Conservation (phyloP, 2,329 filamentous ascomycete genomes). For the Clarireedia monteithiana region DNA sequence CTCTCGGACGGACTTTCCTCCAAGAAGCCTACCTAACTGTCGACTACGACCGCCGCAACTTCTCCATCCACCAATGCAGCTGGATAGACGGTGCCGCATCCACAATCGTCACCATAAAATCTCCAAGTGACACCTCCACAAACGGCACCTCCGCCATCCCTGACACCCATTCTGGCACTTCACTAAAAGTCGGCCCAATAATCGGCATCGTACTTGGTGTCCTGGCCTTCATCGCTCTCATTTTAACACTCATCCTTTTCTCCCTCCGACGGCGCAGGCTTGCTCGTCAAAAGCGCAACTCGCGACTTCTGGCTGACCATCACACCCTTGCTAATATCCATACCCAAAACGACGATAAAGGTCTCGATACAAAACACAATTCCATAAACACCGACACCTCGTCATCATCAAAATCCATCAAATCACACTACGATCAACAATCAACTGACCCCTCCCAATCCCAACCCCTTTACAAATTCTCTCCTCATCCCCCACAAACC, state of each 20-base stretch:
- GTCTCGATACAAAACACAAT: background rate
- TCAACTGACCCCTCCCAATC: too few relatives aligned
- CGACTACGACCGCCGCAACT: conserved; percentile 33
- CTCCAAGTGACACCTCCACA: background rate
- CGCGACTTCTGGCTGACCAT: background rate
- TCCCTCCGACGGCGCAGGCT: background rate
- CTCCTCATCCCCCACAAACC: too few relatives aligned
- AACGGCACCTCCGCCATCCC: background rate
- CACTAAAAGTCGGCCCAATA: background rate
- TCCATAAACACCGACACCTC: background rate
- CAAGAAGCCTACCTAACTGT: conserved; percentile 31
- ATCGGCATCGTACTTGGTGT: background rate
- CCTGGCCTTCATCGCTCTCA: background rate
- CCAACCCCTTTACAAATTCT: too few relatives aligned
- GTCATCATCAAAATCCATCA: background rate
- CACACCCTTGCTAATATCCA: background rate
- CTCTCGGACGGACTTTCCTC: conserved; percentile 34
- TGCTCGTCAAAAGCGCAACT: background rate
- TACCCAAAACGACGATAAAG: background rate
- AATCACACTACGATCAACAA: too few relatives aligned
- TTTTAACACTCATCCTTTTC: background rate
- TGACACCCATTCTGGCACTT: background rate
- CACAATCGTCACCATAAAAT: conserved; percentile 7
- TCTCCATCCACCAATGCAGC: conserved; percentile 32
- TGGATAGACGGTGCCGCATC: conserved; percentile 28